Evolutionary conservation across 192 early-diverging fungal species (phyloP).

Genomic region (Spizellomyces punctatus): DNA sequence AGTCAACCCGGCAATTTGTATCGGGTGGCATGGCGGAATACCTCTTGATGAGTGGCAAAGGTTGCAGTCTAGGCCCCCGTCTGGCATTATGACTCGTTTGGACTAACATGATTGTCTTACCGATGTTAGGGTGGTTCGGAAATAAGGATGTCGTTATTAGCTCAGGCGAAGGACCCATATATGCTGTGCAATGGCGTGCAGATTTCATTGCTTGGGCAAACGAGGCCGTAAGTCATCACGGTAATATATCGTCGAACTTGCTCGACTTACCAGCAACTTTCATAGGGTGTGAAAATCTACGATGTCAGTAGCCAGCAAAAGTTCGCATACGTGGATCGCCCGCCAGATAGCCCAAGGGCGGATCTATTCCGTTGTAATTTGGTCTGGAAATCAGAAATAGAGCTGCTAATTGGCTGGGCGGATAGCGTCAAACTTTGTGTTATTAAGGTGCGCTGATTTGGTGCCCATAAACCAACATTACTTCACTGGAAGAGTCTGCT

Average conservation of each 20-base stretch:
- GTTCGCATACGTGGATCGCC: conserved; percentile 84
- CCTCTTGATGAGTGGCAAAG: conserved; percentile 85
- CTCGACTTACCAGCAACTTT: neutral
- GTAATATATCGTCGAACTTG: neutral
- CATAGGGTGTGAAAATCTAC: conserved; percentile 66
- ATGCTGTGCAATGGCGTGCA: conserved; percentile 80
- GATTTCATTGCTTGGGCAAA: conserved; percentile 93
- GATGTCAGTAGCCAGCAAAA: conserved; percentile 68
- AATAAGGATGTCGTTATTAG: conserved; percentile 77
- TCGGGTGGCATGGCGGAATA: conserved; percentile 91
- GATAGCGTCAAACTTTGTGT: conserved; percentile 85
- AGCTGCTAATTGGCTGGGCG: conserved; percentile 93
- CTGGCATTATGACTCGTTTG: neutral
- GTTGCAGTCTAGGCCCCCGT: conserved; percentile 16
- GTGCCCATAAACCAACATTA: neutral
- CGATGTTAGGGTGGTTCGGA: conserved; percentile 80
- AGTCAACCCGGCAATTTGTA: conserved; percentile 75
- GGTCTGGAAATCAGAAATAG: conserved; percentile 78
- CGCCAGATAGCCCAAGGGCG: conserved; percentile 71
- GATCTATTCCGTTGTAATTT: conserved; percentile 87
- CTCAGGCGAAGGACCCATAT: conserved; percentile 89
- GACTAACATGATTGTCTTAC: neutral
- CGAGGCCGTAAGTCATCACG: conserved; percentile 58
- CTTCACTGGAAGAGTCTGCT: neutral
- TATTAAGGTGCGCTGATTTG: conserved; percentile 56